phyloP scores from a whole-genome alignment of 805 yeast species.

The Sugiyamaella qingdaonensis region DNA sequence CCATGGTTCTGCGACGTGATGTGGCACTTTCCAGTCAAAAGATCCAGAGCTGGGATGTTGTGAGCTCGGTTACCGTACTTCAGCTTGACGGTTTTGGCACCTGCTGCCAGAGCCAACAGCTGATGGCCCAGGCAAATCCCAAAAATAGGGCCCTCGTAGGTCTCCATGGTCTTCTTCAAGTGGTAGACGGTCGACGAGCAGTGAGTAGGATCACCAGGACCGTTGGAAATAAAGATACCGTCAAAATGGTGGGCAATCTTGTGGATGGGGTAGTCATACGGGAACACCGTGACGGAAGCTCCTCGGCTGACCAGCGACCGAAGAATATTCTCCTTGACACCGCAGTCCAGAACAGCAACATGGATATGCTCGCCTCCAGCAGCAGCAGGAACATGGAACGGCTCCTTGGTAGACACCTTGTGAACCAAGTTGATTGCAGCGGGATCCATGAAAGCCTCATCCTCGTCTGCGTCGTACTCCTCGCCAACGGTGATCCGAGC shows the following conservation, averaged over 20 bases:
- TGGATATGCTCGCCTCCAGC: constrained; percentile 50
- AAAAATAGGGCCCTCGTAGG: constrained; percentile 77
- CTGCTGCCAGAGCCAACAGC: constrained; percentile 88
- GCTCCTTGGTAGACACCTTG: constrained; percentile 91
- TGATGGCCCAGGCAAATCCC: constrained; percentile 99
- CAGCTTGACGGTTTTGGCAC: constrained; percentile 87
- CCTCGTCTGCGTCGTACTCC: constrained; percentile 87
- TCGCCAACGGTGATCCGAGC: constrained; percentile 89
- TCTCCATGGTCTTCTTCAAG: constrained; percentile 65
- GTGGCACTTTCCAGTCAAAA: constrained; percentile 88
- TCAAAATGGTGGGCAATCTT: constrained; percentile 88
- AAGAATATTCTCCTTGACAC: constrained; percentile 95
- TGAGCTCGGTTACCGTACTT: constrained; percentile 99
- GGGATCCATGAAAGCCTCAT: constrained; percentile 87
- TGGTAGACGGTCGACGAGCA: constrained; percentile 73
- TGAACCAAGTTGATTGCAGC: constrained; percentile 85
- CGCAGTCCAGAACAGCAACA: constrained; percentile 94
- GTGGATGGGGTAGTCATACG: constrained; percentile 90
- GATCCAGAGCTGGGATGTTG: constrained; percentile 92
- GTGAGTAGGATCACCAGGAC: constrained; percentile 97
- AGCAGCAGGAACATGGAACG: constrained; percentile 76
- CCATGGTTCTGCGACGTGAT: constrained; percentile 99
- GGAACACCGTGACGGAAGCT: constrained; percentile 93
- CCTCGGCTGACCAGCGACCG: constrained; percentile 94
- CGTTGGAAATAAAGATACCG: constrained; percentile 91